Evolutionary conservation across 139 green algal genomes (phyloP).

Genomic region (Coccomyxa sp.): DNA sequence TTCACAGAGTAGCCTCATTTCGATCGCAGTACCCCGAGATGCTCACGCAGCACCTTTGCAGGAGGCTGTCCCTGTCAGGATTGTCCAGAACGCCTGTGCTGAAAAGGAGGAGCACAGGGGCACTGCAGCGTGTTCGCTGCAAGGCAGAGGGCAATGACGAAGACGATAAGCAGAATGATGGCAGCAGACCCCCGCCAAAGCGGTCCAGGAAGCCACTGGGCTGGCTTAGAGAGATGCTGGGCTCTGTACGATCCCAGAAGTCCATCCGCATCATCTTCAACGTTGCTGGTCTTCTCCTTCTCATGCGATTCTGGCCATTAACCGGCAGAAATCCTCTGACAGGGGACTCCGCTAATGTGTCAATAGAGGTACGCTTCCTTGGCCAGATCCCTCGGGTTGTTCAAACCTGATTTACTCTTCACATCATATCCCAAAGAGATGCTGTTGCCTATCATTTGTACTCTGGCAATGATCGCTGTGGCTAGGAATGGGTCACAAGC

Average conservation of each 20-base stretch:
- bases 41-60: too few relatives aligned
- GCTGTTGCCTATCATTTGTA: too few relatives aligned
- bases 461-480: neutral
- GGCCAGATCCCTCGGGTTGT: too few relatives aligned
- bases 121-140: too few relatives aligned
- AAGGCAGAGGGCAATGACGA: too few relatives aligned
- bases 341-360: neutral
- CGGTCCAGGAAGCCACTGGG: neutral
- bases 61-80: too few relatives aligned
- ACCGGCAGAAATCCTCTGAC: slow-evolving; percentile 24
- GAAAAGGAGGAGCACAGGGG: too few relatives aligned
- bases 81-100: too few relatives aligned
- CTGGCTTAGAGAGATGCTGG: neutral
- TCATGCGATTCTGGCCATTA: slow-evolving; percentile 62
- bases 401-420: neutral
- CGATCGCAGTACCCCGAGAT: too few relatives aligned
- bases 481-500: neutral
- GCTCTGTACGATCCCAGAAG: neutral
- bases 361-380: neutral
- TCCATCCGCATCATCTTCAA: slow-evolving; percentile 26
- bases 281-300: slow-evolving; percentile 41
- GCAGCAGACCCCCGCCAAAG: neutral
- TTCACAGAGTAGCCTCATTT: too few relatives aligned
- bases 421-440: neutral
- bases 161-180: neutral